Evolutionary conservation across 805 yeast genomes (phyloP).

Genomic region (Kuraishia cidri): DNA sequence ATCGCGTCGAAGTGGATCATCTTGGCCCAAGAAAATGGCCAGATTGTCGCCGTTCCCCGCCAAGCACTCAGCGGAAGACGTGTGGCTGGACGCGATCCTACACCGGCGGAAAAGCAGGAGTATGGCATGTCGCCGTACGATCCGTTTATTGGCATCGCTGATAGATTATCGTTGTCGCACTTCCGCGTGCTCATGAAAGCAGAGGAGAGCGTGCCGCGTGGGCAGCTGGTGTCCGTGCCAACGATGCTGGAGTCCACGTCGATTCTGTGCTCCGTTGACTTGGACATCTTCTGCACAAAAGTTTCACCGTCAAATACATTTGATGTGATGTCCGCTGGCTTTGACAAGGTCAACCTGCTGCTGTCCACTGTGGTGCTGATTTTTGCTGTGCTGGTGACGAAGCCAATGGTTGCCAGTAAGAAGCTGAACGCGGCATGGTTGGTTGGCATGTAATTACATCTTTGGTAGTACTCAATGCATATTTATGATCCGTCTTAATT

Average conservation of each 20-base stretch:
- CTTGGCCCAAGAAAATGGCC: conserved; percentile 49
- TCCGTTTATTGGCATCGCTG: conserved; percentile 45
- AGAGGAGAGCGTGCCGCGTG: background rate
- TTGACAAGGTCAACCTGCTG: conserved; percentile 58
- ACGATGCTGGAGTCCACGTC: conserved; percentile 80
- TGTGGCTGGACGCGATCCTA: conserved; percentile 43
- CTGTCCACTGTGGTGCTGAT: conserved; percentile 48
- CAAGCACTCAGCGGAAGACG: conserved; percentile 60
- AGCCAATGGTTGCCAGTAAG: conserved; percentile 48
- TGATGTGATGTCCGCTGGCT: conserved; percentile 61
- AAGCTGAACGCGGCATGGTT: conserved; percentile 46
- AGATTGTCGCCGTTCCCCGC: conserved; percentile 65
- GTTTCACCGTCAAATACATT: conserved; percentile 78
- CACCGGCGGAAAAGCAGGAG: conserved; percentile 44
- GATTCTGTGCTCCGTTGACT: conserved; percentile 45
- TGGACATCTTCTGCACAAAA: conserved; percentile 71
- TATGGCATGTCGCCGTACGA: conserved; percentile 57
- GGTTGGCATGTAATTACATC: no score
- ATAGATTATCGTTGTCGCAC: conserved; percentile 42
- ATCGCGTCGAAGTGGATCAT: conserved; percentile 62
- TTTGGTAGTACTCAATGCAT: no score
- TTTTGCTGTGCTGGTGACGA: conserved; percentile 33
- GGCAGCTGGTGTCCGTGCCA: conserved; percentile 29
- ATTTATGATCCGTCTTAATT: no score
- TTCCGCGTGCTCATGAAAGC: conserved; percentile 26